A percentile compares a stretch with the other conserved stretches of the same genome.
Evolutionary conservation across 176 grass and related monocot species (phyloP).

Genomic region (Juncus effusus): DNA sequence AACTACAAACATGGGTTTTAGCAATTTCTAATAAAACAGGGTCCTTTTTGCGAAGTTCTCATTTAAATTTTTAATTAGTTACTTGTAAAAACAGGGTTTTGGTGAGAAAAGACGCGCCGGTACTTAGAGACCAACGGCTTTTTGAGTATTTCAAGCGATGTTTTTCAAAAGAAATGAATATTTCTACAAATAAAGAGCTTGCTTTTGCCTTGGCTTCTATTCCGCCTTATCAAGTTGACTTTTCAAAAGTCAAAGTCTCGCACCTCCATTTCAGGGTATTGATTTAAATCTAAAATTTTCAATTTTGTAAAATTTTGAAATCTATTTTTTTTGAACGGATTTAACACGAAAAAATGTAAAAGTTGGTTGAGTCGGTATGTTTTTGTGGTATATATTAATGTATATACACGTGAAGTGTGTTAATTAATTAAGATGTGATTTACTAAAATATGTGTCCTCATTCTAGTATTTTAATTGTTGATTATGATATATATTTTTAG

Average conservation of each 20-base stretch:
- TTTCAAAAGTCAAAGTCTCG: conserved; percentile 61
- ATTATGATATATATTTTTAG: conserved; percentile 2
- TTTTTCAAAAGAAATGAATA: conserved; percentile 53
- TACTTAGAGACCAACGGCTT: conserved; percentile 49
- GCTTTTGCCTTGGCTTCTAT: conserved; percentile 77
- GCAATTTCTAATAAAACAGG: too few relatives aligned
- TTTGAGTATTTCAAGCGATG: conserved; percentile 83
- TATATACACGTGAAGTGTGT: too few relatives aligned
- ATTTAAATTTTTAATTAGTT: conserved; percentile 4
- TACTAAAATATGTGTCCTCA: too few relatives aligned
- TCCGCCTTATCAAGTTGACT: conserved; percentile 68
- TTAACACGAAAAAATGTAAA: too few relatives aligned
- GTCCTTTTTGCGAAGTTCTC: not conserved
- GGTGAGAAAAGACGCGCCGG: conserved; percentile 51
- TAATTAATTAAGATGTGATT: too few relatives aligned
- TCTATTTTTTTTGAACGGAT: not conserved
- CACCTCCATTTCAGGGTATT: conserved; percentile 81
- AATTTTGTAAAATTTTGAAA: conserved; percentile 9
- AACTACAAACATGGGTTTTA: too few relatives aligned
- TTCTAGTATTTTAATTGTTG: conserved; percentile 4
- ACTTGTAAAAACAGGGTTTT: conserved; percentile 40
- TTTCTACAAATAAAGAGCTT: conserved; percentile 86
- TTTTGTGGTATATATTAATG: too few relatives aligned
- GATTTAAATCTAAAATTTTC: conserved; percentile 9
- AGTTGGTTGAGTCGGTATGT: too few relatives aligned